Percentiles rank a stretch among this genome's conserved stretches.
These are phyloP conservation scores for Pythium utonaiense DNA, from an alignment of 352 stramenopile genomes.

Conservation along the genomic window DNA sequence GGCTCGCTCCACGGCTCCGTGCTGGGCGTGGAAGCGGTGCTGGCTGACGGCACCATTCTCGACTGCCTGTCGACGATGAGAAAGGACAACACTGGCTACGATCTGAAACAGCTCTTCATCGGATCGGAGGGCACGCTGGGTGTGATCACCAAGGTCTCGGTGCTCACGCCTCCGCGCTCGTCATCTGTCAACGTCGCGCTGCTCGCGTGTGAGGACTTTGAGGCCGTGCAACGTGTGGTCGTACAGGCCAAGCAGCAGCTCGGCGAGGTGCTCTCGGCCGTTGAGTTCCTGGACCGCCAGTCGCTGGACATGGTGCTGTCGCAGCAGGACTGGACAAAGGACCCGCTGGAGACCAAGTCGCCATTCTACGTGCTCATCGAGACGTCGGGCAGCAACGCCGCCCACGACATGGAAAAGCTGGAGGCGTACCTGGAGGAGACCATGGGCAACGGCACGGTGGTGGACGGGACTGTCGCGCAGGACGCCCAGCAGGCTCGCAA, in stretches of 20 bases:
- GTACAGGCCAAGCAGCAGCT: conserved; percentile 84
- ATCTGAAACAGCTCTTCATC: conserved; percentile 97
- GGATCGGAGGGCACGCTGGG: conserved; percentile 95
- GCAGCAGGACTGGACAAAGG: conserved; percentile 64
- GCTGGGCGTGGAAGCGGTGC: conserved; percentile 93
- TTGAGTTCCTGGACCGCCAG: conserved; percentile 95
- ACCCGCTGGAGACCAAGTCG: conserved; percentile 56
- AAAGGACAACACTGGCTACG: conserved; percentile 98
- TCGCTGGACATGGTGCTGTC: conserved; percentile 86
- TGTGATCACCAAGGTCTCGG: conserved; percentile 92
- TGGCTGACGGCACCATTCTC: conserved; percentile 88
- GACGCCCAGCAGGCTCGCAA: conserved; percentile 88
- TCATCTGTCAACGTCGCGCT: conserved; percentile 86
- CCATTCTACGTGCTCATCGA: conserved; percentile 96
- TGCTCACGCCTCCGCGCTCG: conserved; percentile 68
- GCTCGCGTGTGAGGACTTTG: conserved; percentile 89
- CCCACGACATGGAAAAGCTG: conserved; percentile 92
- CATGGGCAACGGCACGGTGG: conserved; percentile 63
- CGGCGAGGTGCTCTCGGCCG: conserved; percentile 93
- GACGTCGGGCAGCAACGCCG: conserved; percentile 89
- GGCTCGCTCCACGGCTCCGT: conserved; percentile 93
- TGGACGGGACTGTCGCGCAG: conserved; percentile 92
- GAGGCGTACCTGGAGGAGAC: conserved; percentile 79
- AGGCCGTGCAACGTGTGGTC: conserved; percentile 76
- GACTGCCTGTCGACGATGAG: conserved; percentile 90